Percentiles rank a stretch among this genome's conserved stretches.
Conservation (phyloP, 768 basidiomycete species). For the Sutorius australiensis region DNA sequence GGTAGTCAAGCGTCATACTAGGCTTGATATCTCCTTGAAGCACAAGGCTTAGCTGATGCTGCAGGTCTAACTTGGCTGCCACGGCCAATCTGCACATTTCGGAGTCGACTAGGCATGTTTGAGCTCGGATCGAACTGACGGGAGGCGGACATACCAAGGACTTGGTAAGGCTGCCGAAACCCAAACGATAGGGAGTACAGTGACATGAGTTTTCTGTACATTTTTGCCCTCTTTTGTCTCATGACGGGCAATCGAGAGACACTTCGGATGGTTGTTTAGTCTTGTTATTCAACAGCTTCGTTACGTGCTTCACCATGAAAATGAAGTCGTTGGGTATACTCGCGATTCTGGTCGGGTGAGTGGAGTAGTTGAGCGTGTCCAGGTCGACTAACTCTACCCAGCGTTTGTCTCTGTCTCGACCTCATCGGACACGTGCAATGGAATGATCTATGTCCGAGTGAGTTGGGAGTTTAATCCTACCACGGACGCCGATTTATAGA, state of each 20-base stretch:
- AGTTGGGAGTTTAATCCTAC: slow-evolving; percentile 11
- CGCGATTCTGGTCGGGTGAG: slow-evolving; percentile 16
- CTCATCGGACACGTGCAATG: slow-evolving; percentile 61
- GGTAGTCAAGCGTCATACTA: slow-evolving; percentile 53
- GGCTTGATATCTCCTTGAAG: slow-evolving; percentile 88
- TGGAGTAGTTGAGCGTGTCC: not conserved
- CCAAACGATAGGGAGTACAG: slow-evolving; percentile 84
- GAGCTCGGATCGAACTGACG: slow-evolving; percentile 1
- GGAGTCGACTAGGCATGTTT: slow-evolving; percentile 63
- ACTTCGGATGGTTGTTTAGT: slow-evolving; percentile 19
- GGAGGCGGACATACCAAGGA: slow-evolving; percentile 58
- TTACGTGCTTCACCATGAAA: slow-evolving; percentile 14
- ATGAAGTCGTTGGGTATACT: slow-evolving; percentile 6
- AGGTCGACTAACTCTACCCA: slow-evolving; percentile 2
- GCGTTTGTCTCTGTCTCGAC: slow-evolving; percentile 44
- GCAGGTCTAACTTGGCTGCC: slow-evolving; percentile 69
- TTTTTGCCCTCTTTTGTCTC: slow-evolving; percentile 95
- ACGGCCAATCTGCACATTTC: slow-evolving; percentile 72
- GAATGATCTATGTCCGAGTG: slow-evolving; percentile 70
- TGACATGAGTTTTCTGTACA: slow-evolving; percentile 91
- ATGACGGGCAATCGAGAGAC: slow-evolving; percentile 39
- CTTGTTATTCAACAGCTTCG: slow-evolving; percentile 17
- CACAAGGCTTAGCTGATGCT: slow-evolving; percentile 68
- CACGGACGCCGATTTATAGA: slow-evolving; percentile 7
- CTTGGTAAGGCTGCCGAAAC: slow-evolving; percentile 92